Conservation (phyloP, 441 rosid genomes). For the Capsella rubella region DNA sequence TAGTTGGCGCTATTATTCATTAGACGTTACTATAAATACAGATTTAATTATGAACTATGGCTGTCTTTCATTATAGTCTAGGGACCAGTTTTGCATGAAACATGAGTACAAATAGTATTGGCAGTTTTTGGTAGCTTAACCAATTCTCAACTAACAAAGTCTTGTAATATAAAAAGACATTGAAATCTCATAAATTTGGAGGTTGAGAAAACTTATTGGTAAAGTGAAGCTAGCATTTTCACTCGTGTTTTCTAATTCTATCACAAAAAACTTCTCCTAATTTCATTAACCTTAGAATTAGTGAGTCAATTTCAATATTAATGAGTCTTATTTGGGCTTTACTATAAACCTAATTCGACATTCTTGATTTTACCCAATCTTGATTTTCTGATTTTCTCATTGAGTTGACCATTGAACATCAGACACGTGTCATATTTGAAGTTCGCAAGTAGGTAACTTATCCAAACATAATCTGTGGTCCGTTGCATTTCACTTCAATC, state of each 20-base stretch:
- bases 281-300: not conserved
- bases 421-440: constrained; percentile 36
- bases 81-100: constrained; percentile 15
- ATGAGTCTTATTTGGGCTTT: not conserved
- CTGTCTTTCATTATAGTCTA: not conserved
- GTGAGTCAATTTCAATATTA: not conserved
- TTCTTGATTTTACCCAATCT: not conserved
- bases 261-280: not conserved
- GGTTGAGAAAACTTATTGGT: not conserved
- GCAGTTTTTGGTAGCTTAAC: constrained; percentile 6
- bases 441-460: constrained; percentile 7
- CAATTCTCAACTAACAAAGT: constrained; percentile 11
- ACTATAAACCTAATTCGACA: not conserved
- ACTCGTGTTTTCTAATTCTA: no score
- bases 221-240: not conserved
- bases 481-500: constrained; percentile 30
- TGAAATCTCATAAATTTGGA: not conserved
- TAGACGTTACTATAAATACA: not conserved
- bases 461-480: constrained; percentile 39
- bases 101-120: constrained; percentile 1
- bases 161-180: not conserved
- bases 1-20: not conserved
- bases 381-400: not conserved
- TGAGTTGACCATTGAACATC: not conserved
- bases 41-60: constrained; percentile 4